A percentile compares a stretch with the other conserved stretches of the same genome.
These are phyloP conservation scores for Chaetothyriales sp. DNA, from an alignment of 2,329 filamentous ascomycete genomes.

Conservation along the genomic window DNA sequence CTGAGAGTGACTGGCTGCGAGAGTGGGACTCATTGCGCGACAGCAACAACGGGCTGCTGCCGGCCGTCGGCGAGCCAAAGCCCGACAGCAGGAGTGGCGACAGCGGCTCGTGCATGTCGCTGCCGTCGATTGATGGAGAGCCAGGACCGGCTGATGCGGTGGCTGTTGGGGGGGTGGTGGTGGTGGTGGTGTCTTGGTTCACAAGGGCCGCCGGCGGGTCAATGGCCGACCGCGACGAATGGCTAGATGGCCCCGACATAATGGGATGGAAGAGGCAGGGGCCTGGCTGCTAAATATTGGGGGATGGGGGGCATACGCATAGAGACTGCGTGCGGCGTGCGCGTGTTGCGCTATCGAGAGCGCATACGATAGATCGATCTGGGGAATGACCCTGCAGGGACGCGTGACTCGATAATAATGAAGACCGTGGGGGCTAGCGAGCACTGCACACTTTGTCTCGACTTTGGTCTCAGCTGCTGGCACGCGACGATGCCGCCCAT, in stretches of 20 bases:
- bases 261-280: neutral
- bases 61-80: constrained; percentile 30
- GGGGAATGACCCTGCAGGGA: too few relatives aligned
- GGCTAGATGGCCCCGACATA: constrained; percentile 18
- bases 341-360: too few relatives aligned
- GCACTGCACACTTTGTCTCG: neutral
- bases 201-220: constrained; percentile 11
- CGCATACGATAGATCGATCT: too few relatives aligned
- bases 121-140: constrained; percentile 16
- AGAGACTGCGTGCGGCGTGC: too few relatives aligned
- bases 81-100: constrained; percentile 25
- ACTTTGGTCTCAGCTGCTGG: neutral
- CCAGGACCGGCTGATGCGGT: neutral
- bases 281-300: neutral
- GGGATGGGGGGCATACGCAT: neutral
- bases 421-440: too few relatives aligned
- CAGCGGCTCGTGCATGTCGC: constrained; percentile 18
- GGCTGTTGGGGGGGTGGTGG: constrained; percentile 12
- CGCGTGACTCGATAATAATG: too few relatives aligned
- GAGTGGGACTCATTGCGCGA: constrained; percentile 71
- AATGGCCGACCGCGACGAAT: constrained; percentile 16
- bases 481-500: neutral
- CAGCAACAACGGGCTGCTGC: constrained; percentile 32
- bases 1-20: constrained; percentile 70
- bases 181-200: constrained; percentile 12